A percentile compares a stretch with the other conserved stretches of the same genome.
Conservation (phyloP, 108 stramenopile species). For the Fragilaria radians region DNA sequence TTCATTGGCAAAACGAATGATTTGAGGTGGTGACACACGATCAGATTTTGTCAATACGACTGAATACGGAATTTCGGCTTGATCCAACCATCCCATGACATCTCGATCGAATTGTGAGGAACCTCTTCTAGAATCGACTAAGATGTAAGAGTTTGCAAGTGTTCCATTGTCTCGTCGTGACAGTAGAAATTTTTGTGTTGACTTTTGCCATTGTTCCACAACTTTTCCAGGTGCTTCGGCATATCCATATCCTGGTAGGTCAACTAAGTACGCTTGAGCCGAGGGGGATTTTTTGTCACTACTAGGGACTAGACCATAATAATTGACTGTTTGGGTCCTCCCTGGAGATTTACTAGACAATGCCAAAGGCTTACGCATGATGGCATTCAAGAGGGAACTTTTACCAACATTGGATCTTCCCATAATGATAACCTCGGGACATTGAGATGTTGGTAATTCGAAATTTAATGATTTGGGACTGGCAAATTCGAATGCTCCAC, state of each 20-base stretch:
- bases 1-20: conserved; percentile 64
- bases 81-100: conserved; percentile 81
- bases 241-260: conserved; percentile 81
- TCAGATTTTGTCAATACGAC: conserved; percentile 83
- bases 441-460: conserved; percentile 38
- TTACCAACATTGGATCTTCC: conserved; percentile 96
- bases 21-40: conserved; percentile 26
- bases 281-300: background rate
- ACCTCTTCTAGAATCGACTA: conserved; percentile 68
- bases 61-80: conserved; percentile 68
- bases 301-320: conserved; percentile 60
- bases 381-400: conserved; percentile 79
- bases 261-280: conserved; percentile 42
- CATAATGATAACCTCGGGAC: conserved; percentile 85
- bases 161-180: conserved; percentile 24
- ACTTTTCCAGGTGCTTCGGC: conserved; percentile 54
- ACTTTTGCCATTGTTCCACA: conserved; percentile 71
- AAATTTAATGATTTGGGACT: conserved; percentile 42
- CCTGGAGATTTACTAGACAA: conserved; percentile 79
- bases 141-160: conserved; percentile 56
- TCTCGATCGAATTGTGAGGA: conserved; percentile 42
- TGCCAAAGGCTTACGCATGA: conserved; percentile 72
- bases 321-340: conserved; percentile 87
- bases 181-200: conserved; percentile 67
- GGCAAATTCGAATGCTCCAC: conserved; percentile 45